A percentile compares a stretch with the other conserved stretches of the same genome.
These are phyloP conservation scores for Phtheirospermum japonicum DNA, from an alignment of 257 asterid genomes.

Conservation along the genomic window DNA sequence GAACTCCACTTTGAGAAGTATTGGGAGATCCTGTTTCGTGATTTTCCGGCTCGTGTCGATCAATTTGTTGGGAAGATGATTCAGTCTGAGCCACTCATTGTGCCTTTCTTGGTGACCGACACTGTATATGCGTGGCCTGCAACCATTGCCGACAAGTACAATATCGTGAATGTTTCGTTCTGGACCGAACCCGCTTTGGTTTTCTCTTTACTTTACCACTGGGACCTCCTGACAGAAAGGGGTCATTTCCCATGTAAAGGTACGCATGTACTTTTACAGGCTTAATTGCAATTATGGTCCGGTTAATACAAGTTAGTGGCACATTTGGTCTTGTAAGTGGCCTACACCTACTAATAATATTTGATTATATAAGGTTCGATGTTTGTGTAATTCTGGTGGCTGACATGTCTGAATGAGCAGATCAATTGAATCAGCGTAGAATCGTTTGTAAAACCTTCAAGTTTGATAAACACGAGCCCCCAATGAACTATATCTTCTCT, in stretches of 20 bases:
- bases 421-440: too few relatives aligned
- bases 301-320: too few relatives aligned
- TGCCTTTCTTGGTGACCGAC: conserved; percentile 42
- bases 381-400: too few relatives aligned
- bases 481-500: too few relatives aligned
- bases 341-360: too few relatives aligned
- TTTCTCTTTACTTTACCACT: conserved; percentile 43
- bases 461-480: too few relatives aligned
- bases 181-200: conserved; percentile 54
- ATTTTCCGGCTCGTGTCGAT: conserved; percentile 34
- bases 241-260: conserved; percentile 44
- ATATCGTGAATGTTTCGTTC: conserved; percentile 46
- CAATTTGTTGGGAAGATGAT: conserved; percentile 34
- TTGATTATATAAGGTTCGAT: too few relatives aligned
- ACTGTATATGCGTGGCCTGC: conserved; percentile 44
- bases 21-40: conserved; percentile 26
- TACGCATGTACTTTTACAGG: not conserved
- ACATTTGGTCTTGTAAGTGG: too few relatives aligned
- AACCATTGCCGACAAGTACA: conserved; percentile 41
- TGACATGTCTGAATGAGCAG: too few relatives aligned
- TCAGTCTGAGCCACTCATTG: conserved; percentile 27
- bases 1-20: conserved; percentile 26
- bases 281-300: too few relatives aligned
- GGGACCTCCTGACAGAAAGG: conserved; percentile 36
- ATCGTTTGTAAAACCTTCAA: too few relatives aligned